Base-by-base conservation (phyloP, 1,284 basidiomycete species). In the Ustilago crameri region DNA sequence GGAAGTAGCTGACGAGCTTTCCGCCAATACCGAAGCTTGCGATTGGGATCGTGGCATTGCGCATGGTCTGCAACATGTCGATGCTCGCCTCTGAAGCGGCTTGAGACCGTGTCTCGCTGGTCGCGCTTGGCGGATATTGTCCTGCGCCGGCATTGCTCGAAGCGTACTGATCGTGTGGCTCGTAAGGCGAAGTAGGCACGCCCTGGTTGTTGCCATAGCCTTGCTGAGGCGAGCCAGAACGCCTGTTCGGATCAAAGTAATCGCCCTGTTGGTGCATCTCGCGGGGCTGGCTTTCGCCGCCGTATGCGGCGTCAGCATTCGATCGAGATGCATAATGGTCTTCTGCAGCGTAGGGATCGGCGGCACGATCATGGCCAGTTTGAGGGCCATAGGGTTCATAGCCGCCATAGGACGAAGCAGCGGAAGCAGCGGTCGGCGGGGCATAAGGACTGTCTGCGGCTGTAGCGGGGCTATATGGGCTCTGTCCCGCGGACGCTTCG, bases 21-120 rank as follows among this genome's bases (percentile, higher is more conserved):
- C 81, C 80, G 20, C 76, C 80, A 23, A 80, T 57, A n/a, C 79
- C 80, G 32, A 83, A 83, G 46, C 64, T 62, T 17, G 64, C 78
- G 35, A 82, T 37, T 3, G 80, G 80, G 22, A 82, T 75, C 5
- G 57, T 65, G 22, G 71, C 71, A n/a, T 51, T 46, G 17, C 65
- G 57, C 32, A 74, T 72, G 15, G 81, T 73, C 45, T 79, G 69
- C 30, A 74, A 54, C 40, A 73, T 69, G 44, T 81, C 80, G 27
- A 55, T 27, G 8, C 51, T 46, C 35, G 58, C 47, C 38, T 57
- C 58, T 14, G 54, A 57, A 30, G 64, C 42, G 41, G 63, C 22
- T 32, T 50, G 51, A 9, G 61, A 64, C 26, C 56, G 55, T 8
- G 51, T 34, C 7, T 62, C 58, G 54, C 53, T 57, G 20, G 52